Percentiles rank a stretch among this genome's conserved stretches.
These are phyloP conservation scores for Phytophthora idaei DNA, from an alignment of 352 stramenopile species.

Conservation along the genomic window DNA sequence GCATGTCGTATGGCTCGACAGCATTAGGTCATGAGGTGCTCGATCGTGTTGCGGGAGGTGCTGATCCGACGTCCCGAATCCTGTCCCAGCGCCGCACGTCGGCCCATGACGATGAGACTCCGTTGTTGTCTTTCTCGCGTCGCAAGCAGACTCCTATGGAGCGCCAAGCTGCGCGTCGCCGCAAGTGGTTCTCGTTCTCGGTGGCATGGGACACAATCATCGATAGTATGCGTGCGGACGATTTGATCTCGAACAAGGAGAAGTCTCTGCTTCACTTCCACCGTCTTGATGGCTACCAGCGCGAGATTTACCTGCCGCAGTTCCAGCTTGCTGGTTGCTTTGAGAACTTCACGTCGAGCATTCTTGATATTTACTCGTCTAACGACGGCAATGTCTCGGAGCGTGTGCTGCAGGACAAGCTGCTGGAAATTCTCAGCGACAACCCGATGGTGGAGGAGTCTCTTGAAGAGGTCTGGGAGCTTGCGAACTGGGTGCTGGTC, in stretches of 20 bases:
- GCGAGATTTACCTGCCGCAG: conserved; percentile 98
- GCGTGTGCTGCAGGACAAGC: conserved; percentile 77
- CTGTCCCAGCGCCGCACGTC: conserved; percentile 42
- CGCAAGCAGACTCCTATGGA: conserved; percentile 83
- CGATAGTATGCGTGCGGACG: conserved; percentile 93
- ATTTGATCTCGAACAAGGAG: conserved; percentile 90
- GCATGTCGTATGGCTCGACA: conserved; percentile 55
- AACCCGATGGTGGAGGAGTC: conserved; percentile 90
- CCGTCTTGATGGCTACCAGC: conserved; percentile 94
- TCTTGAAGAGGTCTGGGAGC: conserved; percentile 97
- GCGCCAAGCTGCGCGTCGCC: conserved; percentile 92
- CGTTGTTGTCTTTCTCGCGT: conserved; percentile 84
- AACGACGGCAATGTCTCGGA: conserved; percentile 67
- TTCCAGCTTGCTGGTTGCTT: conserved; percentile 98
- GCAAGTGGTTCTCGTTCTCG: conserved; percentile 99
- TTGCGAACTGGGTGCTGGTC: conserved; percentile 94
- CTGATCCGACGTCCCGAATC: conserved; percentile 36
- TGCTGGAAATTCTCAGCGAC: conserved; percentile 81
- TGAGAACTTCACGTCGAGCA: conserved; percentile 88
- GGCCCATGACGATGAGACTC: conserved; percentile 70
- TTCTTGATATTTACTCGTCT: conserved; percentile 75
- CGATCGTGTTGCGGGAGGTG: conserved; percentile 49
- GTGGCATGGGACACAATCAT: conserved; percentile 98
- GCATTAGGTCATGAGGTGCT: conserved; percentile 63
- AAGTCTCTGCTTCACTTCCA: conserved; percentile 96